These are phyloP conservation scores for Pterocarpus santalinus DNA, from an alignment of 306 rosid species.

Conservation along the genomic window DNA sequence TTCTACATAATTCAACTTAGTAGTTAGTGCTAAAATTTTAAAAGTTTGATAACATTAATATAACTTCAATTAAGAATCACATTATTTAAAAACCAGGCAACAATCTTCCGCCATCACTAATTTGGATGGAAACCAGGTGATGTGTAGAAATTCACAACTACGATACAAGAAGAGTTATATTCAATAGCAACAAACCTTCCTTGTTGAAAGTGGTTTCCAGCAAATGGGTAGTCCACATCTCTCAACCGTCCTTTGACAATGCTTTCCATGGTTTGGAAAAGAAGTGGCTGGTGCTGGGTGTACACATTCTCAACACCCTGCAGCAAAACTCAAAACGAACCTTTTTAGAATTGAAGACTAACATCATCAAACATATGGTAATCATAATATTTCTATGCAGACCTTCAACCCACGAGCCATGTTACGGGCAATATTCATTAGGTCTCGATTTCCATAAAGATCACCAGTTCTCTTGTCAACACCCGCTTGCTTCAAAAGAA, in stretches of 20 bases:
- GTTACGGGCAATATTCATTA: conserved; percentile 93
- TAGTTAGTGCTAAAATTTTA: neutral
- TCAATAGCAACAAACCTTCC: conserved; percentile 78
- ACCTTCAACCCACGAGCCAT: conserved; percentile 99
- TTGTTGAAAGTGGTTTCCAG: conserved; percentile 96
- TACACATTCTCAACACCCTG: conserved; percentile 95
- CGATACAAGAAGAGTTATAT: conserved; percentile 23
- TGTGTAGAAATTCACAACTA: conserved; percentile 29
- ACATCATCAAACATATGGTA: conserved; percentile 33
- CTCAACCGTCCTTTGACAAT: conserved; percentile 89
- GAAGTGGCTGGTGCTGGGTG: conserved; percentile 93
- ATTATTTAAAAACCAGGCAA: conserved; percentile 13
- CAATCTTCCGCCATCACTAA: conserved; percentile 11
- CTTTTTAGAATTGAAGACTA: conserved; percentile 39
- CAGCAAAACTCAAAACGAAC: conserved; percentile 45
- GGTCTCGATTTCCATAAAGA: conserved; percentile 89
- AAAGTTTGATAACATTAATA: neutral
- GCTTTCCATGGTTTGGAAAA: conserved; percentile 93
- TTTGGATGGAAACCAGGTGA: conserved; percentile 37
- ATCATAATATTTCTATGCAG: conserved; percentile 47
- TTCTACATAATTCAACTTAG: conserved; percentile 21
- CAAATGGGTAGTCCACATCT: conserved; percentile 88
- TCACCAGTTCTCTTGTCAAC: conserved; percentile 92
- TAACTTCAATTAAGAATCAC: conserved; percentile 14
- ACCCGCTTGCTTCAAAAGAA: conserved; percentile 97